A percentile compares a stretch with the other conserved stretches of the same genome.
phyloP scores from a whole-genome alignment of 2,329 filamentous ascomycete species.

The Phaeosphaeriaceae sp. region DNA sequence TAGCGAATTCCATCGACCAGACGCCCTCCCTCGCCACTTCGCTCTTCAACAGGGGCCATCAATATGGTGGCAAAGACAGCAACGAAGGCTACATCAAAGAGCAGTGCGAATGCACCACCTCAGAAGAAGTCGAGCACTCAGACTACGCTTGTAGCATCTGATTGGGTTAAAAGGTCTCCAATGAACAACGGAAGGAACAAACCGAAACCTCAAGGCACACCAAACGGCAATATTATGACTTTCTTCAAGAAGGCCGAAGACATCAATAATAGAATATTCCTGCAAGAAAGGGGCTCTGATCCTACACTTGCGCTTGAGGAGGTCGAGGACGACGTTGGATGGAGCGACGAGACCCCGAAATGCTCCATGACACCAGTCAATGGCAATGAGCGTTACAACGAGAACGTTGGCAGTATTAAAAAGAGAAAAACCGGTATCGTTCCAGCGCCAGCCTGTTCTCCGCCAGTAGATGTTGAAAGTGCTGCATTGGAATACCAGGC shows the following conservation, averaged over 20 bases:
- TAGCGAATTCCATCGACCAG: slow-evolving; percentile 55
- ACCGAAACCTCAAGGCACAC: slow-evolving; percentile 47
- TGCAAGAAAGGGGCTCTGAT: slow-evolving; percentile 38
- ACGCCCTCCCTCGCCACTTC: slow-evolving; percentile 60
- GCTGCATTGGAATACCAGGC: slow-evolving; percentile 8
- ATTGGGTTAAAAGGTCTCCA: slow-evolving; percentile 40
- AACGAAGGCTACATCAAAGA: slow-evolving; percentile 26
- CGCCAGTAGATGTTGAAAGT: slow-evolving; percentile 21
- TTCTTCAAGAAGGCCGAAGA: slow-evolving; percentile 62
- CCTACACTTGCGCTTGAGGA: slow-evolving; percentile 26
- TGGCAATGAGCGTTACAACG: slow-evolving; percentile 50
- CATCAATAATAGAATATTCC: slow-evolving; percentile 46
- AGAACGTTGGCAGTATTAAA: slow-evolving; percentile 51
- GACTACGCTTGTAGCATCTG: slow-evolving; percentile 41
- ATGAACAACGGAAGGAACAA: slow-evolving; percentile 44
- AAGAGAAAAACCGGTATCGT: slow-evolving; percentile 43
- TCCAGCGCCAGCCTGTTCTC: slow-evolving; percentile 49
- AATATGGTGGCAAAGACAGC: slow-evolving; percentile 32
- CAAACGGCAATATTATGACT: slow-evolving; percentile 59
- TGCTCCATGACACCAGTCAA: slow-evolving; percentile 25
- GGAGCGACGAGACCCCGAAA: slow-evolving; percentile 36
- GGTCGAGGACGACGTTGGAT: slow-evolving; percentile 35
- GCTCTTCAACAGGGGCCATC: slow-evolving; percentile 19
- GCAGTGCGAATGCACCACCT: slow-evolving; percentile 14
- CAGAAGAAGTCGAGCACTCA: slow-evolving; percentile 37